These are phyloP conservation scores for Sporothrix protearum DNA, from an alignment of 2,329 filamentous ascomycete species.

Conservation along the genomic window DNA sequence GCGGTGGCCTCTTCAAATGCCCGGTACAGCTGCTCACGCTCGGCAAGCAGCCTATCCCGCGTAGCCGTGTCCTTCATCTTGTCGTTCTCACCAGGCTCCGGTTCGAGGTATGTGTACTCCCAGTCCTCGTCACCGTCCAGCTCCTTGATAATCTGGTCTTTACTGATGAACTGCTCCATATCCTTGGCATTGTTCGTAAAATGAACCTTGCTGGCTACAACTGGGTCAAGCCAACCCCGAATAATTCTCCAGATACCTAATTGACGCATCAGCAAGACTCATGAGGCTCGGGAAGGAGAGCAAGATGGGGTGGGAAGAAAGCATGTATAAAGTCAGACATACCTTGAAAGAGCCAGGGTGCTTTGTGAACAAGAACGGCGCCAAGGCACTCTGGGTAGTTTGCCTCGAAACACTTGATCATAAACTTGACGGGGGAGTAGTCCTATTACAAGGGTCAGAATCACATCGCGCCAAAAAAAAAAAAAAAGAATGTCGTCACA, in stretches of 20 bases:
- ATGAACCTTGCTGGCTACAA: slow-evolving; percentile 89
- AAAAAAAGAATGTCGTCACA: too few relatives aligned
- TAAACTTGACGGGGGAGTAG: slow-evolving; percentile 94
- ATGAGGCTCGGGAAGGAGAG: neutral
- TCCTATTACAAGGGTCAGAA: slow-evolving; percentile 51
- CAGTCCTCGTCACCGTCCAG: slow-evolving; percentile 83
- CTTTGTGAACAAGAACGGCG: slow-evolving; percentile 87
- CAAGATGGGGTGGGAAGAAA: neutral
- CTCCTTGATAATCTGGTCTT: slow-evolving; percentile 70
- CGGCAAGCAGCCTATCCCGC: slow-evolving; percentile 59
- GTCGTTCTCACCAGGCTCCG: slow-evolving; percentile 70
- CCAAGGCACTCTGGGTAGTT: slow-evolving; percentile 95
- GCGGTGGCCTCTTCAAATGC: slow-evolving; percentile 72
- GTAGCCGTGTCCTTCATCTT: slow-evolving; percentile 63
- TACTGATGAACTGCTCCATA: slow-evolving; percentile 70
- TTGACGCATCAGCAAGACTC: slow-evolving; percentile 16
- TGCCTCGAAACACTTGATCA: slow-evolving; percentile 99
- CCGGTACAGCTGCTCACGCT: slow-evolving; percentile 62
- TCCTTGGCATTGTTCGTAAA: slow-evolving; percentile 83
- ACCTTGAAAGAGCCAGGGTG: slow-evolving; percentile 96
- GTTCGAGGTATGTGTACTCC: slow-evolving; percentile 78
- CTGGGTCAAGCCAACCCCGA: slow-evolving; percentile 91
- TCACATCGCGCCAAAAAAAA: neutral
- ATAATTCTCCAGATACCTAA: slow-evolving; percentile 94
- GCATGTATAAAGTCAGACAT: slow-evolving; percentile 29